phyloP scores from a whole-genome alignment of 1,284 basidiomycete genomes.

The Ganoderma lucidum region DNA sequence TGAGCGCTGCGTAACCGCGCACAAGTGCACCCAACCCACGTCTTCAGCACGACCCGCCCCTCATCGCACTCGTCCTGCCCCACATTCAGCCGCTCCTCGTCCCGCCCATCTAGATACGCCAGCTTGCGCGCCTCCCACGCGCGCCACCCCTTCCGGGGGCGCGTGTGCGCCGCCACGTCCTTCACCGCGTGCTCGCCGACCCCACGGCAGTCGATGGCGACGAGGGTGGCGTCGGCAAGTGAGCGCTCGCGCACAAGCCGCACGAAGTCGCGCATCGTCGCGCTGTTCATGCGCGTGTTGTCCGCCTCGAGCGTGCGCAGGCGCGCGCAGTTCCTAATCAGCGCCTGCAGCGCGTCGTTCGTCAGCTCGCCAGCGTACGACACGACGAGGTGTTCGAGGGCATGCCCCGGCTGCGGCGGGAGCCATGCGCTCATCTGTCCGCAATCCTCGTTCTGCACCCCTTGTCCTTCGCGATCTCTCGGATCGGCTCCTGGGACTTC shows the following conservation, averaged over 20 bases:
- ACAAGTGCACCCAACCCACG: no score
- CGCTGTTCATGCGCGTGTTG: conserved; percentile 75
- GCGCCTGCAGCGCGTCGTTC: conserved; percentile 66
- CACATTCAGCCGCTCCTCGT: conserved; percentile 60
- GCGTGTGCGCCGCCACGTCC: conserved; percentile 61
- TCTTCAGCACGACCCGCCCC: conserved; percentile 79
- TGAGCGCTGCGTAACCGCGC: conserved; percentile 52
- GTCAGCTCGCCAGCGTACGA: conserved; percentile 73
- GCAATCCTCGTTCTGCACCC: conserved; percentile 92
- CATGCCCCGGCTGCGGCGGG: conserved; percentile 58
- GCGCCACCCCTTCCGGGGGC: conserved; percentile 77
- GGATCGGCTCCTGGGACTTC: conserved; percentile 75
- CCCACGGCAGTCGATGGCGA: conserved; percentile 80
- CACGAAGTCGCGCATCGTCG: conserved; percentile 76
- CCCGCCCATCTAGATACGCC: conserved; percentile 70
- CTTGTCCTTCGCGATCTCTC: conserved; percentile 67
- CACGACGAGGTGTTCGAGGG: conserved; percentile 77
- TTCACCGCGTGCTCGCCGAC: conserved; percentile 69
- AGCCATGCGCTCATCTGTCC: conserved; percentile 93
- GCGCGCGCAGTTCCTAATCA: conserved; percentile 70
- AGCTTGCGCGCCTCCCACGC: conserved; percentile 73
- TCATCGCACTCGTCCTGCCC: conserved; percentile 82
- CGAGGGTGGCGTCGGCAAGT: conserved; percentile 60
- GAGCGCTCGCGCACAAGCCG: conserved; percentile 57
- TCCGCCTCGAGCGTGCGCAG: conserved; percentile 79